These are phyloP conservation scores for Trichomonas tenax DNA, from an alignment of 208 protist genomes.

Conservation along the genomic window DNA sequence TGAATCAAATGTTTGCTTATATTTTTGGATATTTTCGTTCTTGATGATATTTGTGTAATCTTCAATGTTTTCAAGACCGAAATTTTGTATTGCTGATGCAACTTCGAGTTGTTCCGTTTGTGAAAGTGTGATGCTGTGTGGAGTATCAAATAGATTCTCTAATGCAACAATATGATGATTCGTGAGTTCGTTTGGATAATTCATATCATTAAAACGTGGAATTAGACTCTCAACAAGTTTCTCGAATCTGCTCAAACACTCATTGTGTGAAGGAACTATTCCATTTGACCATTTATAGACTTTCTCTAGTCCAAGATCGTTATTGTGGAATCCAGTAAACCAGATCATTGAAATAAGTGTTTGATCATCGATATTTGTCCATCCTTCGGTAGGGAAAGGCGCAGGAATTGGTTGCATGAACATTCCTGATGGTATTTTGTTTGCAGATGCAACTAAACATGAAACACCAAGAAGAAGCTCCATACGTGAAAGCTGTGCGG, in stretches of 20 bases:
- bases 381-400: background rate
- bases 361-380: background rate
- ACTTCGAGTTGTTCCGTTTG: background rate
- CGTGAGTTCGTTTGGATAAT: background rate
- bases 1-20: background rate
- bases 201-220: background rate
- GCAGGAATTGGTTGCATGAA: background rate
- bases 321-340: background rate
- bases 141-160: background rate
- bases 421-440: background rate
- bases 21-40: background rate
- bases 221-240: background rate
- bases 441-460: background rate
- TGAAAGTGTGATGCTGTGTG: background rate
- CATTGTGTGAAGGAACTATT: background rate
- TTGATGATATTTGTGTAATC: background rate
- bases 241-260: background rate
- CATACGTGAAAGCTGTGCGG: background rate
- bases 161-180: background rate
- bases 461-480: background rate
- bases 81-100: background rate
- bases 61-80: background rate
- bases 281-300: background rate
- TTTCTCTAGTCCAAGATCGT: background rate
- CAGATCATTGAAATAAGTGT: background rate